Percentiles rank a stretch among this genome's conserved stretches.
Conservation (phyloP, 371 early-diverging fungal species). For the Conidiobolus coronatus region DNA sequence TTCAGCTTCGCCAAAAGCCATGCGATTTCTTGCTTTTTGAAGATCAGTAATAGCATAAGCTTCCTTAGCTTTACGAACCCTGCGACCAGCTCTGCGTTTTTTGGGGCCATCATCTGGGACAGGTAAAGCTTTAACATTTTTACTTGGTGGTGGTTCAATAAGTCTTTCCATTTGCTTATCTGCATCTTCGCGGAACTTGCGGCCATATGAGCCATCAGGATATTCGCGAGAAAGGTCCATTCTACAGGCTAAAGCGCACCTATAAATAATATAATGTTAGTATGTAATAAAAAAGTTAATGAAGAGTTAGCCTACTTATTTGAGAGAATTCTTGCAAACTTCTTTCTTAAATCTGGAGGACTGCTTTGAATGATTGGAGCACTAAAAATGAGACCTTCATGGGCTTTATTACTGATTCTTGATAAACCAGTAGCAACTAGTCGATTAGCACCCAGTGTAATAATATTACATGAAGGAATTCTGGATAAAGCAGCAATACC, state of each 20-base stretch:
- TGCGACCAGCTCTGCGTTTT: constrained; percentile 70
- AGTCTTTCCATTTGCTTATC: constrained; percentile 65
- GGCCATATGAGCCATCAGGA: constrained; percentile 45
- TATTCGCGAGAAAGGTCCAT: constrained; percentile 53
- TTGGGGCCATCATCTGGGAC: constrained; percentile 80
- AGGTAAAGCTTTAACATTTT: constrained; percentile 68
- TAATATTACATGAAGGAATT: constrained; percentile 77
- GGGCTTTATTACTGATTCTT: constrained; percentile 33
- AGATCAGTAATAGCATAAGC: constrained; percentile 69
- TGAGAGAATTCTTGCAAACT: constrained; percentile 51
- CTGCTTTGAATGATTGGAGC: constrained; percentile 39
- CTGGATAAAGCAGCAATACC: constrained; percentile 67
- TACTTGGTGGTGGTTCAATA: constrained; percentile 68
- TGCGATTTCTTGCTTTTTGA: constrained; percentile 67
- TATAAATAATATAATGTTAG: constrained; percentile 6
- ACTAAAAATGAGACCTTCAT: constrained; percentile 60
- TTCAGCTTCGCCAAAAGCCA: constrained; percentile 79
- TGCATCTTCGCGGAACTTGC: constrained; percentile 48
- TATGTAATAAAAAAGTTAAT: neutral
- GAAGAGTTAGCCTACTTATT: constrained; percentile 34
- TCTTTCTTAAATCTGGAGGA: constrained; percentile 51
- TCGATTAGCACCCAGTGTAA: constrained; percentile 26
- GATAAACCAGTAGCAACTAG: constrained; percentile 60
- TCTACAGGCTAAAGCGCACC: constrained; percentile 54
- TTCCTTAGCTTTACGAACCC: constrained; percentile 64